Base-by-base conservation (phyloP, 2,329 filamentous ascomycete species). In the Colletotrichum horii region DNA sequence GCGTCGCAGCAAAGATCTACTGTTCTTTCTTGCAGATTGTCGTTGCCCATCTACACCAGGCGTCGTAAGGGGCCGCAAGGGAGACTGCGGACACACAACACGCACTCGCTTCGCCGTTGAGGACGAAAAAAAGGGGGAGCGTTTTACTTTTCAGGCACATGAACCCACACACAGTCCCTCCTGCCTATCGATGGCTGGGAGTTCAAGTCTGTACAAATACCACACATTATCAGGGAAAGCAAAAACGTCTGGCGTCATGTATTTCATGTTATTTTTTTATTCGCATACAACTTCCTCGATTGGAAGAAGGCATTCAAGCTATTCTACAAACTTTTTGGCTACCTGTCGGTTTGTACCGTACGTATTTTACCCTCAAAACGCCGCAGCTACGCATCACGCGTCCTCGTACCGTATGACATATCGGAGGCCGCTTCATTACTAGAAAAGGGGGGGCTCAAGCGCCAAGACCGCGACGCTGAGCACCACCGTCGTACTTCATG, bases 401-500 rank as follows among this genome's bases (percentile, higher is more conserved):
- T 60, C 56, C 38, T 61, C 60, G 58, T 34, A 65, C 28, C 58
- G 38, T 36, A 70, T 32, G 62, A 71, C 61, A 74, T 70, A 64
- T 77, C 64, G 38, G 38, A 55, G n/a, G 58, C 28, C n/a, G 28
- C 19, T 61, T 58, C 56, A 69, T 70, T 38, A 48, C 62, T 36
- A 58, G 9, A 34, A 68, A 58, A 28, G 19, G 34, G 19, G 34
- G 30, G 60, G 43, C 22, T 30, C 58, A 90, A 32, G 89, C 89
- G 24, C 90, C 90, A 14, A 92, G 85, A 4, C 90, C 90, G 62
- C 85, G 87, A 74, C 86, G 86, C 80, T 88, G 87, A 43, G 86
- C 85, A 30, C 86, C 86, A 24, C 83, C 84, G 60, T 90, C 90
- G 34, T 87, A 85, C 83, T 92, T 92, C 84, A 88, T 87, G 79